Evolutionary conservation across 2,329 filamentous ascomycete species (phyloP).

Genomic region (Arthrinium phaeospermum): DNA sequence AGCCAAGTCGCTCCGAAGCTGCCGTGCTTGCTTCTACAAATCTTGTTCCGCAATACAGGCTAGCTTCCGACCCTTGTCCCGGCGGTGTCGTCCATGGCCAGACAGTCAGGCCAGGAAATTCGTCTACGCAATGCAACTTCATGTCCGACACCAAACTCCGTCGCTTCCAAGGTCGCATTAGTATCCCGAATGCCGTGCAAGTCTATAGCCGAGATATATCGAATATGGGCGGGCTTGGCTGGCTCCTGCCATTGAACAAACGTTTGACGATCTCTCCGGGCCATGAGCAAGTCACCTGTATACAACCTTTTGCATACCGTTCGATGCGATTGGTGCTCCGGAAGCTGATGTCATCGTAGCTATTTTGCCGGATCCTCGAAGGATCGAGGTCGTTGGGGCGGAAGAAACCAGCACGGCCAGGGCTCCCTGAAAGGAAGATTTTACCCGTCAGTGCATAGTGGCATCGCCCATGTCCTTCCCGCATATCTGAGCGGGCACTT

Average conservation of each 20-base stretch:
- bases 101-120: background rate
- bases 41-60: background rate
- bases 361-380: slow-evolving; percentile 10
- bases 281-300: background rate
- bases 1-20: background rate
- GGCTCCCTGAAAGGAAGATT: background rate
- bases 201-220: background rate
- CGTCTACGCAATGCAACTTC: background rate
- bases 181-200: background rate
- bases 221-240: background rate
- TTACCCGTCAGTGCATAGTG: slow-evolving; percentile 12
- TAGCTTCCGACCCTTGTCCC: slow-evolving; percentile 7
- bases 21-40: background rate
- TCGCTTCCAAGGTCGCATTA: background rate
- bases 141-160: background rate
- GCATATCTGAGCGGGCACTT: background rate
- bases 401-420: background rate
- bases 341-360: background rate
- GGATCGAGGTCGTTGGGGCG: background rate
- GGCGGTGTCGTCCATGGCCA: background rate
- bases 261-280: background rate
- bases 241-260: background rate
- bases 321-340: background rate
- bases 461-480: background rate
- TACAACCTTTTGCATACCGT: background rate